Conservation (phyloP, 1,284 basidiomycete genomes). For the Sanghuangporus sanghuang region DNA sequence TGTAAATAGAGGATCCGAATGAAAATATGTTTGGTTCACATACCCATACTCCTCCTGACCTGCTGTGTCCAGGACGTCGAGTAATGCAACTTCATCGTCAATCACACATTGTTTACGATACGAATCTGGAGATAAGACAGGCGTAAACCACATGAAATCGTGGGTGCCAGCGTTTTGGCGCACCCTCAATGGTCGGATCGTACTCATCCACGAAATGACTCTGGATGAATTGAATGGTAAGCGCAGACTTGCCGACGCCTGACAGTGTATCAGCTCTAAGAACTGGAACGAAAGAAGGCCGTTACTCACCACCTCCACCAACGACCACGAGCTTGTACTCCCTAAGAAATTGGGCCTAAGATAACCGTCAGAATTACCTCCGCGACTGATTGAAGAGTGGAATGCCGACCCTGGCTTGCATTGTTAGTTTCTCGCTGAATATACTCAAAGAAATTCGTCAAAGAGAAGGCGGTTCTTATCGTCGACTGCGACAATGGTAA, state of each 20-base stretch:
- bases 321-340: slow-evolving; percentile 98
- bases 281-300: not conserved
- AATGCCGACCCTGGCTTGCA: slow-evolving; percentile 17
- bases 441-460: not conserved
- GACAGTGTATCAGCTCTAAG: slow-evolving; percentile 11
- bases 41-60: slow-evolving; percentile 99
- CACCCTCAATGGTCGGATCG: slow-evolving; percentile 95
- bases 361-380: not conserved
- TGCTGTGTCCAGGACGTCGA: slow-evolving; percentile 98
- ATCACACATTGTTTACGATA: slow-evolving; percentile 96
- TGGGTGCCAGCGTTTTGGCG: slow-evolving; percentile 29
- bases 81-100: slow-evolving; percentile 94
- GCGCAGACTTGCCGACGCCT: slow-evolving; percentile 96
- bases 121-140: slow-evolving; percentile 57
- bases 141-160: not conserved
- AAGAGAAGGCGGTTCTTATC: not conserved
- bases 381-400: not conserved
- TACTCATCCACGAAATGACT: slow-evolving; percentile 98
- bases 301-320: slow-evolving; percentile 85
- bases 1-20: slow-evolving; percentile 10
- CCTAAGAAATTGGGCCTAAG: slow-evolving; percentile 84
- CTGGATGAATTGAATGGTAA: slow-evolving; percentile 98
- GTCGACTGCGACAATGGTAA: not conserved
- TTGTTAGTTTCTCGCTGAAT: not conserved
- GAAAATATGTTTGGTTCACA: slow-evolving; percentile 27